phyloP scores from a whole-genome alignment of 2,329 filamentous ascomycete genomes.

The Colletotrichum melonis region DNA sequence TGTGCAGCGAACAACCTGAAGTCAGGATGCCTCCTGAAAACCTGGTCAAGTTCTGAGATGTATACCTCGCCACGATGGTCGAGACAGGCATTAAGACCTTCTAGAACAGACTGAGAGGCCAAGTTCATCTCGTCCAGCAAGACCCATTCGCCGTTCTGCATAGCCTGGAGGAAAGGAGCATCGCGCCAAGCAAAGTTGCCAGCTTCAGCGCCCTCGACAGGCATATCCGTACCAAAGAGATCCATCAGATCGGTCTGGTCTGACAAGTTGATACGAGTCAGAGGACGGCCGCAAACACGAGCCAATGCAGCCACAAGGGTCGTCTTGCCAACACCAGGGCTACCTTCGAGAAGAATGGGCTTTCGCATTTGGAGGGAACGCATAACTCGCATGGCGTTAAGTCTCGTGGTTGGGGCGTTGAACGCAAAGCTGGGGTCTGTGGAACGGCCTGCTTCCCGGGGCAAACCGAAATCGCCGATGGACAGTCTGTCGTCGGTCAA shows the following conservation, averaged over 20 bases:
- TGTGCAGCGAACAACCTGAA: conserved; percentile 98
- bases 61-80: conserved; percentile 97
- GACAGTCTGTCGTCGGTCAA: conserved; percentile 65
- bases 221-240: conserved; percentile 95
- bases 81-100: conserved; percentile 95
- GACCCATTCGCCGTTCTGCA: conserved; percentile 98
- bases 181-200: conserved; percentile 96
- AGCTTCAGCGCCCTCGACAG: conserved; percentile 89
- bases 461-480: conserved; percentile 81
- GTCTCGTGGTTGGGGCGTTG: conserved; percentile 87
- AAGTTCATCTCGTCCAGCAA: conserved; percentile 98
- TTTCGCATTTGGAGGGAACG: conserved; percentile 90
- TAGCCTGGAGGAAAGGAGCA: conserved; percentile 93
- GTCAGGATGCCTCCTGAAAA: conserved; percentile 87
- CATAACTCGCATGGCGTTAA: conserved; percentile 91
- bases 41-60: conserved; percentile 93
- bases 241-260: conserved; percentile 99
- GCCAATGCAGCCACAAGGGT: conserved; percentile 90
- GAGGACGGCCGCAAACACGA: conserved; percentile 78
- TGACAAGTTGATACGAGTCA: conserved; percentile 96
- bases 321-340: conserved; percentile 98
- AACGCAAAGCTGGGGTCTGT: conserved; percentile 78
- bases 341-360: conserved; percentile 94
- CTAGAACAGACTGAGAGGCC: conserved; percentile 94
- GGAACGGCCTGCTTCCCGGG: conserved; percentile 59